Percentiles rank a stretch among this genome's conserved stretches.
Evolutionary conservation across 179 eudicot species (phyloP).

Genomic region (Amaranthus tricolor): DNA sequence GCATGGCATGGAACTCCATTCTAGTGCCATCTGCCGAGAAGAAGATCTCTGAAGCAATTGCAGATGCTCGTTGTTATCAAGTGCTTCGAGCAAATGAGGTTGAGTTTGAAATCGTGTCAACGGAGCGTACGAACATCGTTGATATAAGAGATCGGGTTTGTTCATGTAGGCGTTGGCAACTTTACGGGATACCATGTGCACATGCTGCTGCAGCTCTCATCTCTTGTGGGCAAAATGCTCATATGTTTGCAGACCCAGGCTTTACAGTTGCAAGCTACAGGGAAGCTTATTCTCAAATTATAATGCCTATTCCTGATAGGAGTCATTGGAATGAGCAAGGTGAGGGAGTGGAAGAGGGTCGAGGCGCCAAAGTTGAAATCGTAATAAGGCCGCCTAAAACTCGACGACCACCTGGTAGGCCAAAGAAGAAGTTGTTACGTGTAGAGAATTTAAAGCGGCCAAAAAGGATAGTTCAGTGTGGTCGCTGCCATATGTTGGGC

Average conservation of each 20-base stretch:
- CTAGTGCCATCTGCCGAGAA: slow-evolving; percentile 87
- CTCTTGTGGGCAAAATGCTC: slow-evolving; percentile 84
- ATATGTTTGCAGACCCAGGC: slow-evolving; percentile 77
- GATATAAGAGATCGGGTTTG: slow-evolving; percentile 60
- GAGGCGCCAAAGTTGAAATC: slow-evolving; percentile 50
- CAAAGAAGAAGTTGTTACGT: slow-evolving; percentile 89
- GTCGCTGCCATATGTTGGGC: slow-evolving; percentile 92
- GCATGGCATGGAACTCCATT: slow-evolving; percentile 71
- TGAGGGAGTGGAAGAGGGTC: slow-evolving; percentile 52
- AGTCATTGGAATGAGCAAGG: slow-evolving; percentile 61
- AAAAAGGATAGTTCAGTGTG: slow-evolving; percentile 89
- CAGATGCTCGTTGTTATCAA: slow-evolving; percentile 74
- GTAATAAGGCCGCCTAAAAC: slow-evolving; percentile 80
- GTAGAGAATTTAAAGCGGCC: slow-evolving; percentile 90
- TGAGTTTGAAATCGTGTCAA: slow-evolving; percentile 87
- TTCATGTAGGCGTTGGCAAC: slow-evolving; percentile 83
- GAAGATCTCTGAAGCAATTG: slow-evolving; percentile 68
- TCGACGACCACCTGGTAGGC: slow-evolving; percentile 95
- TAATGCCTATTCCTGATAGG: slow-evolving; percentile 75
- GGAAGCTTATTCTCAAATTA: slow-evolving; percentile 68
- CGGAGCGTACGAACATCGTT: slow-evolving; percentile 71
- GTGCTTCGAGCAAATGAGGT: slow-evolving; percentile 95
- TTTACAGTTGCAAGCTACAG: slow-evolving; percentile 71
- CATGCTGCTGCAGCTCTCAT: slow-evolving; percentile 84
- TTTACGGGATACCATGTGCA: slow-evolving; percentile 76